Percentiles rank a stretch among this genome's conserved stretches.
phyloP scores from a whole-genome alignment of 257 asterid genomes.

The Prunella vulgaris region DNA sequence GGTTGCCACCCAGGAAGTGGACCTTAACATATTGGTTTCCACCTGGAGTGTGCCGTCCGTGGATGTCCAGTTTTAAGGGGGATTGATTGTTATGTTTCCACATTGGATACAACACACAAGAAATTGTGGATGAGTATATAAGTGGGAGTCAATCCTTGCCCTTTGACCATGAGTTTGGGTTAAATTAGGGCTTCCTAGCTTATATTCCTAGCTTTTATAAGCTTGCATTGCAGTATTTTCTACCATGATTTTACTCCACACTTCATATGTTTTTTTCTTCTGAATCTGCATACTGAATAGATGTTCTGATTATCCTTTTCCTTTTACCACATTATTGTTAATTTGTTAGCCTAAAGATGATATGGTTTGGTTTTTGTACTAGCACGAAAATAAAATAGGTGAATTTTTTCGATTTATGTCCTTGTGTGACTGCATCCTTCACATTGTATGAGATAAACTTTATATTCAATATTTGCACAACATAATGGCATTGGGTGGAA shows the following conservation, averaged over 20 bases:
- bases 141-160: too few species aligned
- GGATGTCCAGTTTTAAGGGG: too few species aligned
- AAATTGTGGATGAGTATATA: too few species aligned
- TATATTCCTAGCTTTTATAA: too few species aligned
- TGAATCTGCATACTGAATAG: background rate
- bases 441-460: background rate
- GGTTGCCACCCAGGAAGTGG: too few species aligned
- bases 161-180: too few species aligned
- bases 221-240: background rate
- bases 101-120: too few species aligned
- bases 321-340: background rate
- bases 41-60: too few species aligned
- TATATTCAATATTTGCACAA: constrained; percentile 3
- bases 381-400: background rate
- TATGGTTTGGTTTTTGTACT: background rate
- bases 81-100: too few species aligned
- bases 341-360: background rate
- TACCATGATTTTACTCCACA: background rate
- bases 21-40: too few species aligned
- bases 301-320: background rate
- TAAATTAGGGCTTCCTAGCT: too few species aligned
- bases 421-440: background rate
- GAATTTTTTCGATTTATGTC: background rate
- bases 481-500: background rate
- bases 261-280: background rate